A percentile compares a stretch with the other conserved stretches of the same genome.
Evolutionary conservation across 768 basidiomycete genomes (phyloP).

Genomic region (Cyclocybe cylindracea): DNA sequence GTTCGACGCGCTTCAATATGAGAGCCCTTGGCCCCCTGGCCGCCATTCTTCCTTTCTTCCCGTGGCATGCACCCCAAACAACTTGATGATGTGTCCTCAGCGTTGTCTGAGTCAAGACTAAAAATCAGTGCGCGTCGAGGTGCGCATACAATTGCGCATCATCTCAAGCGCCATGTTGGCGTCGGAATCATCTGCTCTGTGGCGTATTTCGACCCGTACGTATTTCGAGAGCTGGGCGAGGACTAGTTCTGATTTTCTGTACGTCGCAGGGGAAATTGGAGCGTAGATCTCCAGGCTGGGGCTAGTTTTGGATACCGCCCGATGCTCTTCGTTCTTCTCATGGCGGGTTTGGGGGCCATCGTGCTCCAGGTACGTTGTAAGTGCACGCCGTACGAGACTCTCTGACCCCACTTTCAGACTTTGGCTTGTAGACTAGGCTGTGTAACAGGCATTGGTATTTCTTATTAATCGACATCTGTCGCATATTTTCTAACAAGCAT

Average conservation of each 20-base stretch:
- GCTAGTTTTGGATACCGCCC: constrained; percentile 79
- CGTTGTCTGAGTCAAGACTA: constrained; percentile 5
- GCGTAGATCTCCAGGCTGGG: constrained; percentile 78
- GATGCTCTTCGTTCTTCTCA: constrained; percentile 80
- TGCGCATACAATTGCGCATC: constrained; percentile 36
- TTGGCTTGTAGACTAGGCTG: constrained; percentile 70
- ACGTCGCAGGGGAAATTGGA: constrained; percentile 66
- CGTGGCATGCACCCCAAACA: constrained; percentile 19
- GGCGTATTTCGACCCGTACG: constrained; percentile 86
- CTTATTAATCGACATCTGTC: neutral
- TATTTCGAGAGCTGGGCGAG: constrained; percentile 7
- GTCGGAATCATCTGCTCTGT: constrained; percentile 84
- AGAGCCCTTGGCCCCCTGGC: constrained; percentile 16
- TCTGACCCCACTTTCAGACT: constrained; percentile 37
- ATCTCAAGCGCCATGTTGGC: constrained; percentile 66
- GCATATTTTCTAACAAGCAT: neutral
- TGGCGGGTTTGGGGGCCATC: constrained; percentile 80
- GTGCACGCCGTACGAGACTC: constrained; percentile 11
- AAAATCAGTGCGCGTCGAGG: constrained; percentile 4
- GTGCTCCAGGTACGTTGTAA: constrained; percentile 63
- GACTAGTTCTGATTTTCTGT: neutral
- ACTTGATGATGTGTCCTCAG: constrained; percentile 5
- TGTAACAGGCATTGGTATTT: constrained; percentile 62
- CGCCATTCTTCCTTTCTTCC: constrained; percentile 15
- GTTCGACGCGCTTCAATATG: constrained; percentile 32